Conservation (phyloP, 2,329 filamentous ascomycete genomes). For the Alternaria conjuncta region DNA sequence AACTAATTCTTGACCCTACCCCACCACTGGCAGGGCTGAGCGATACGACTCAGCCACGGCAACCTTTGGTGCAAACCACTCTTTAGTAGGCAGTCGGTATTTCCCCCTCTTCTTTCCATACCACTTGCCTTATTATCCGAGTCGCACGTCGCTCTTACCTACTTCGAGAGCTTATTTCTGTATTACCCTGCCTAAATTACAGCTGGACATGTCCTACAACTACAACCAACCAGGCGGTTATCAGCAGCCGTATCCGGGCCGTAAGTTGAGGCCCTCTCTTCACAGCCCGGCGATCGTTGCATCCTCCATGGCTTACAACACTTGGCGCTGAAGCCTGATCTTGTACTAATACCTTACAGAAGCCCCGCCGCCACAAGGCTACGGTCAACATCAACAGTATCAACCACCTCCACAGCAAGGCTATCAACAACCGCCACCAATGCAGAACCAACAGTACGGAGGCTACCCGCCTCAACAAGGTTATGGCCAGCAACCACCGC, state of each 20-base stretch:
- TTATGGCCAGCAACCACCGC: constrained; percentile 29
- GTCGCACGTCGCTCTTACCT: not conserved
- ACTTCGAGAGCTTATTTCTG: not conserved
- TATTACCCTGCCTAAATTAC: not conserved
- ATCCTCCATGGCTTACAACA: constrained; percentile 6
- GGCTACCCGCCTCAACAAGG: constrained; percentile 44
- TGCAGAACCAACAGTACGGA: constrained; percentile 40
- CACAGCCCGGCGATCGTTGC: constrained; percentile 13
- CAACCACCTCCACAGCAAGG: constrained; percentile 24
- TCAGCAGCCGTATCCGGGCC: constrained; percentile 36
- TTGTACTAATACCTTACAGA: constrained; percentile 35
- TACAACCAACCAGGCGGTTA: constrained; percentile 38
- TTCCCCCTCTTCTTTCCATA: not conserved
- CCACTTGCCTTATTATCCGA: not conserved
- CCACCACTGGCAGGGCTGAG: constrained; percentile 8
- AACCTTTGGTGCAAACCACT: not conserved
- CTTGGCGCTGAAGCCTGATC: constrained; percentile 24
- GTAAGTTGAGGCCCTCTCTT: constrained; percentile 32
- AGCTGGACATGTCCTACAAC: constrained; percentile 33
- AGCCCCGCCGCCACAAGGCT: constrained; percentile 32
- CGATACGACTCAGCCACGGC: constrained; percentile 8
- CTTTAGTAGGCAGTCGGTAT: not conserved
- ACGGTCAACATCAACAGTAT: constrained; percentile 23
- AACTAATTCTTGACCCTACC: constrained; percentile 1
- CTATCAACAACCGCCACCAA: constrained; percentile 42